Percentiles rank a stretch among this genome's conserved stretches.
Conservation (phyloP, 345 rosid genomes). For the Eucalyptus caleyi region DNA sequence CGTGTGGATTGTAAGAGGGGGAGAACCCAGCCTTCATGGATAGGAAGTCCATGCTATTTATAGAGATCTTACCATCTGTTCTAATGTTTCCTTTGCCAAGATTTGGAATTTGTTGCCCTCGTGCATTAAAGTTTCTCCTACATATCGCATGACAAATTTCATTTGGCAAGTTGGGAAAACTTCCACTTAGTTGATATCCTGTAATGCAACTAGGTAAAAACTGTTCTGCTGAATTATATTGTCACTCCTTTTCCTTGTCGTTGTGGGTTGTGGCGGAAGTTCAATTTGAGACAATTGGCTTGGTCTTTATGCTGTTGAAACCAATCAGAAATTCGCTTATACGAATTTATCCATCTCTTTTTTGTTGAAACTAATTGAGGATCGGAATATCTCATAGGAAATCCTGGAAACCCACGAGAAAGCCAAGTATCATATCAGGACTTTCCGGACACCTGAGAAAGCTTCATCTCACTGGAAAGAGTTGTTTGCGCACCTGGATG, state of each 20-base stretch:
- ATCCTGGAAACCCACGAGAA: conserved; percentile 44
- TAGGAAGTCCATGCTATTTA: not conserved
- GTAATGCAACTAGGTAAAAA: not conserved
- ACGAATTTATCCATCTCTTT: not conserved
- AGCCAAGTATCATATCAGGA: conserved; percentile 57
- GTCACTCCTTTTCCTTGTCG: not conserved
- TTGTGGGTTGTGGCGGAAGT: not conserved
- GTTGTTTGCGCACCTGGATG: conserved; percentile 50
- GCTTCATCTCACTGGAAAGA: conserved; percentile 47
- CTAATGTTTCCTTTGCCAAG: not conserved
- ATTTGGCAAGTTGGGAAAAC: not conserved
- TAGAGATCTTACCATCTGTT: not conserved
- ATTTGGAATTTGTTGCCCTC: not conserved
- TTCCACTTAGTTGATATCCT: not conserved
- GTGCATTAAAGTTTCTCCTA: not conserved
- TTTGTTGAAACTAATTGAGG: not conserved
- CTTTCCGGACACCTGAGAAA: conserved; percentile 56
- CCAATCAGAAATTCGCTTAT: not conserved
- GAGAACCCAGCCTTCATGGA: not conserved
- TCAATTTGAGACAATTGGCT: not conserved
- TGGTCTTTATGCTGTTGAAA: not conserved
- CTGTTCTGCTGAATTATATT: not conserved
- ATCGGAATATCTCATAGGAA: conserved; percentile 25
- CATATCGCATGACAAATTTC: not conserved
- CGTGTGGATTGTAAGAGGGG: not conserved